These are phyloP conservation scores for Claviceps monticola DNA, from an alignment of 2,329 filamentous ascomycete genomes.

Conservation along the genomic window DNA sequence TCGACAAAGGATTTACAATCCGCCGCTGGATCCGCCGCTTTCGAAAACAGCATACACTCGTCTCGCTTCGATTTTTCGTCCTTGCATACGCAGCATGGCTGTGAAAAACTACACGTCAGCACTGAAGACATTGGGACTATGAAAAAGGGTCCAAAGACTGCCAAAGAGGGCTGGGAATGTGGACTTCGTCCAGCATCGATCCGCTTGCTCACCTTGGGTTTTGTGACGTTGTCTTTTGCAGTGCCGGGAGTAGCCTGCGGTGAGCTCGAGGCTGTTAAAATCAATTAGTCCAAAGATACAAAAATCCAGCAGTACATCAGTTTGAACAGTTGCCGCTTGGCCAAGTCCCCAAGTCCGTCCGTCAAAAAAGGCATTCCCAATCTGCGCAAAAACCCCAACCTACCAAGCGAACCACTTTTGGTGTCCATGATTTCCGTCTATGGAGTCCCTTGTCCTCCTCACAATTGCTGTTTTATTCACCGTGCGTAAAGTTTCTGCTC, in stretches of 20 bases:
- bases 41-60: constrained; percentile 98
- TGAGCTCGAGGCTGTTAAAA: constrained; percentile 1
- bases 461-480: too few relatives aligned
- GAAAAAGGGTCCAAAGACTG: too few relatives aligned
- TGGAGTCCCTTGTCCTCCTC: too few relatives aligned
- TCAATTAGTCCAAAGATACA: too few relatives aligned
- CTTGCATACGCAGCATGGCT: constrained; percentile 98
- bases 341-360: too few relatives aligned
- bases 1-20: constrained; percentile 76
- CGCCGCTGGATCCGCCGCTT: constrained; percentile 62
- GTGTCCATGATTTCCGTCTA: constrained; percentile 17
- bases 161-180: too few relatives aligned
- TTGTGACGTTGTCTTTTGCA: constrained; percentile 20
- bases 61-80: constrained; percentile 85
- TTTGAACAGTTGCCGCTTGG: too few relatives aligned
- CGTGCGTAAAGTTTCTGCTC: too few relatives aligned
- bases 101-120: constrained; percentile 1
- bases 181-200: too few relatives aligned
- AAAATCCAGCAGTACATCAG: too few relatives aligned
- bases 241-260: constrained; percentile 13
- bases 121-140: background rate
- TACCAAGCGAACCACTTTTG: constrained; percentile 16
- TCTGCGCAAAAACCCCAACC: background rate
- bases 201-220: constrained; percentile 26
- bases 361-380: too few relatives aligned